These are phyloP conservation scores for Talaromyces rugulosus DNA, from an alignment of 2,329 filamentous ascomycete species.

Conservation along the genomic window DNA sequence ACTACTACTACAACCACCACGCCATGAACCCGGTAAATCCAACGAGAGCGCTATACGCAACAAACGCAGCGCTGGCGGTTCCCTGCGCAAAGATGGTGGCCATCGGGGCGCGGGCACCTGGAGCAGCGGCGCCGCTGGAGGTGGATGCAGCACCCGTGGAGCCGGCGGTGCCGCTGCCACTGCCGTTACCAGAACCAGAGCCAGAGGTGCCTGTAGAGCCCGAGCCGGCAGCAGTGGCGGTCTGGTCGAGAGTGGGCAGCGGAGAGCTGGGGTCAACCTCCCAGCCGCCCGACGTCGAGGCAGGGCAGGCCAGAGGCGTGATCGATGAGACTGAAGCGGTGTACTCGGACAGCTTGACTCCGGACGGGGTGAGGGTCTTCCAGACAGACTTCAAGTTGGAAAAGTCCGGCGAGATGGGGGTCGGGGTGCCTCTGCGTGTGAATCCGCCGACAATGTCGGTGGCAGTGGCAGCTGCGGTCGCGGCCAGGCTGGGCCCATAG, in stretches of 20 bases:
- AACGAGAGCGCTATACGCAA: slow-evolving; percentile 6
- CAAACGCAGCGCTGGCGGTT: background rate
- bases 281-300: slow-evolving; percentile 67
- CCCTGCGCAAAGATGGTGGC: background rate
- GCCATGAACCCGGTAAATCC: slow-evolving; percentile 13
- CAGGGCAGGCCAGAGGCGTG: slow-evolving; percentile 65
- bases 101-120: slow-evolving; percentile 3
- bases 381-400: slow-evolving; percentile 71
- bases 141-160: slow-evolving; percentile 10
- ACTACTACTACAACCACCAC: slow-evolving; percentile 7
- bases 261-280: slow-evolving; percentile 64
- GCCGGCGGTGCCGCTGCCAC: slow-evolving; percentile 10
- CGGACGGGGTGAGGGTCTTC: slow-evolving; percentile 66
- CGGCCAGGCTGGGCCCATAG: slow-evolving; percentile 56
- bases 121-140: slow-evolving; percentile 10
- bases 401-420: slow-evolving; percentile 71
- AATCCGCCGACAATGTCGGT: slow-evolving; percentile 61
- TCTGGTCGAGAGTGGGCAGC: slow-evolving; percentile 64
- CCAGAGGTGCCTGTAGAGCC: slow-evolving; percentile 5
- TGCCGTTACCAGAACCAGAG: background rate
- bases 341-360: slow-evolving; percentile 64
- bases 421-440: slow-evolving; percentile 67
- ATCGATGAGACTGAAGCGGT: slow-evolving; percentile 56
- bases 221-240: background rate
- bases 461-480: slow-evolving; percentile 47